Percentiles rank a stretch among this genome's conserved stretches.
phyloP scores from a whole-genome alignment of 257 asterid species.

The Solanum tarijense region DNA sequence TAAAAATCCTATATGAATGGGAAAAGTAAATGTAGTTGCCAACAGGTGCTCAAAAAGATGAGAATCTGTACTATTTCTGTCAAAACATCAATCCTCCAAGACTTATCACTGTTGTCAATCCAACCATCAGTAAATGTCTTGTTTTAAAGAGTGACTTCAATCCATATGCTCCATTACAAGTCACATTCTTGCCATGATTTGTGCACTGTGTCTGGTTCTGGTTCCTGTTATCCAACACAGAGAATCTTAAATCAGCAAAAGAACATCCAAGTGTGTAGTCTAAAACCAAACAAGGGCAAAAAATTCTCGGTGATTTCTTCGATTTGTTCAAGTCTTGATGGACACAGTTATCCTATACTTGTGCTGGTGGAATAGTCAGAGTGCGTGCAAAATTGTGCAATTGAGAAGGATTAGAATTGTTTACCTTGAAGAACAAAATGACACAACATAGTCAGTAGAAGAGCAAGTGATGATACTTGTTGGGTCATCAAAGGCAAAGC shows the following conservation, averaged over 20 bases:
- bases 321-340: neutral
- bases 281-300: neutral
- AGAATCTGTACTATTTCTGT: neutral
- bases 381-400: neutral
- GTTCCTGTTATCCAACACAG: slow-evolving; percentile 23
- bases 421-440: slow-evolving; percentile 51
- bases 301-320: neutral
- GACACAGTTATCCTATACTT: neutral
- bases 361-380: neutral
- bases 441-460: slow-evolving; percentile 33
- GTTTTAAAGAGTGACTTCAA: slow-evolving; percentile 1
- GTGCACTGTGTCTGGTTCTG: slow-evolving; percentile 53
- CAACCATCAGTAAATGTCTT: slow-evolving; percentile 21
- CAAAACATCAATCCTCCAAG: slow-evolving; percentile 5
- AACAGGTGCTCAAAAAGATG: neutral
- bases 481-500: slow-evolving; percentile 50
- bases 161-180: slow-evolving; percentile 31
- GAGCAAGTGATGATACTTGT: slow-evolving; percentile 48
- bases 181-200: slow-evolving; percentile 29
- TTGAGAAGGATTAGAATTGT: neutral
- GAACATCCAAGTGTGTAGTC: neutral
- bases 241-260: neutral
- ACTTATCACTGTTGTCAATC: slow-evolving; percentile 13
- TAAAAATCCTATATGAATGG: neutral
- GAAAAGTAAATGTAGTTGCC: neutral